Base-by-base conservation (phyloP, 768 basidiomycete genomes). In the Pleurotus cornucopiae region DNA sequence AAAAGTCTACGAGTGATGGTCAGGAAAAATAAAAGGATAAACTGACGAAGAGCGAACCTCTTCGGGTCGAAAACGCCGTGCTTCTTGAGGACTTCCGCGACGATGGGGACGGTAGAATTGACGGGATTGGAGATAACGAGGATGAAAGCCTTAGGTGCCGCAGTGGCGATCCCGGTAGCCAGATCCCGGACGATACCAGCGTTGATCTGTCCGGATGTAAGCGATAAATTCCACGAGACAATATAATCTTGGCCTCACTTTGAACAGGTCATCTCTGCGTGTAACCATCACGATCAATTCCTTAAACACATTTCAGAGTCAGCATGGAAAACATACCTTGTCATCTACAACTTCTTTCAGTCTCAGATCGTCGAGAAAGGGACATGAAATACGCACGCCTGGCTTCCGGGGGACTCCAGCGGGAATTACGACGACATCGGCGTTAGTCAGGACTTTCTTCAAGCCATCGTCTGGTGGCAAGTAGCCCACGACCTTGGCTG, bases 101-200 rank as follows among this genome's bases (percentile, higher is more conserved):
- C 93, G 66, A 99, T 92, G 47, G 97, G 97, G 39, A 98, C 96
- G 39, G 97, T 98, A 43, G 96, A 98, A 83, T 99, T 98, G 69
- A 99, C 96, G 30, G 97, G 97, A 79, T 99, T 99, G 64, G 97
- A 96, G 72, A 99, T 98, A 62, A 99, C 94, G 48, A 94, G 84
- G 45, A 98, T 84, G 64, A 89, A 88, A 18, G 97, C 97, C 67
- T 94, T 94, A 58, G 96, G 96, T 43, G 84, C 83, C 48, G 74
- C 68, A 13, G 81, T 85, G 13, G 96, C 95, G 64, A 94, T 91
- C 30, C 91, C 94, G 37, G 84, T 88, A 13, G 95, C 96, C 57
- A 99, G 85, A 66, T 93, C 92, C 63, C 87, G 87, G 57, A 98
- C 90, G 69, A 99, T 99, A 46, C 94, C 94, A 56, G 93, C 97